A percentile compares a stretch with the other conserved stretches of the same genome.
These are phyloP conservation scores for Cylindrotheca fusiformis DNA, from an alignment of 108 stramenopile species.

Conservation along the genomic window DNA sequence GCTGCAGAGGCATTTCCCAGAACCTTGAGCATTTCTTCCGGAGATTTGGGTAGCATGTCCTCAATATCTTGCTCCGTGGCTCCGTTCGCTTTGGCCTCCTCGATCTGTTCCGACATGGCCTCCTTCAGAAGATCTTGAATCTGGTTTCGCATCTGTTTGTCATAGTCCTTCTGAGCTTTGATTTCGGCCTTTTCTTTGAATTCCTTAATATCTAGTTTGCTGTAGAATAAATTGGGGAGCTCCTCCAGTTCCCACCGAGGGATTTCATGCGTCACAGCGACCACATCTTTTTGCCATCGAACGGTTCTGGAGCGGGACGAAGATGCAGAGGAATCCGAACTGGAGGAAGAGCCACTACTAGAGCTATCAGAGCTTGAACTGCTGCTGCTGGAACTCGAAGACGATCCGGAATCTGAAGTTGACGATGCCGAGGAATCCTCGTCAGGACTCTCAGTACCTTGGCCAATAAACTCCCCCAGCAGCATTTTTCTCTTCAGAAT, in stretches of 20 bases:
- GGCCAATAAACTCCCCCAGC: not conserved
- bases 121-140: not conserved
- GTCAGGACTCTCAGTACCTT: not conserved
- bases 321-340: not conserved
- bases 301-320: not conserved
- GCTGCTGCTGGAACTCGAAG: not conserved
- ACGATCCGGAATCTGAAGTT: not conserved
- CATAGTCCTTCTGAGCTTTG: not conserved
- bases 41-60: not conserved
- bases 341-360: not conserved
- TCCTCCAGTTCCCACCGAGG: not conserved
- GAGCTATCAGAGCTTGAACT: not conserved
- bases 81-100: not conserved
- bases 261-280: not conserved
- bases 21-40: not conserved
- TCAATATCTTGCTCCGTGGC: not conserved
- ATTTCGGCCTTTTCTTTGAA: not conserved
- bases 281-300: not conserved
- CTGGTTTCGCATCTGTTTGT: not conserved
- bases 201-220: not conserved
- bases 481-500: not conserved
- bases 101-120: not conserved
- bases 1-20: not conserved
- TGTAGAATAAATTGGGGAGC: not conserved
- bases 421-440: not conserved